These are phyloP conservation scores for Cutaneotrichosporon cutaneum DNA, from an alignment of 1,284 basidiomycete genomes.

Conservation along the genomic window DNA sequence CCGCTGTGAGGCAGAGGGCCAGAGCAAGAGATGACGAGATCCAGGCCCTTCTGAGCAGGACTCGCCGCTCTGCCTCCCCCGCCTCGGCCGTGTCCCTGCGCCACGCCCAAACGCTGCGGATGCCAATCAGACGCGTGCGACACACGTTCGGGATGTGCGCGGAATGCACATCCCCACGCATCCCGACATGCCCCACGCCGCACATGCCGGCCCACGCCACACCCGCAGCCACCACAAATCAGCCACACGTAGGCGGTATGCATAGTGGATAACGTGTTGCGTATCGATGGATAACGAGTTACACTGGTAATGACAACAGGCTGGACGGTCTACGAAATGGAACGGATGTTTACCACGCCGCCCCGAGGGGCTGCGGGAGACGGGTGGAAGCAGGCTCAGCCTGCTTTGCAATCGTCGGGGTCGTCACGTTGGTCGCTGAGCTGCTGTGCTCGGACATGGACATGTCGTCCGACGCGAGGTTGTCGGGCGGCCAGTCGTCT, in stretches of 20 bases:
- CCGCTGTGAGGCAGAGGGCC: too few species aligned
- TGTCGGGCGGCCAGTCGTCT: constrained; percentile 29
- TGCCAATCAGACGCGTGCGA: too few species aligned
- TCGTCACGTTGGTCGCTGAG: neutral
- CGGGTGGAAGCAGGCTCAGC: constrained; percentile 4
- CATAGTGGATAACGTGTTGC: constrained; percentile 5
- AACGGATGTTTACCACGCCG: constrained; percentile 3
- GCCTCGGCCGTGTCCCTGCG: too few species aligned
- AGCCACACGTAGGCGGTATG: neutral
- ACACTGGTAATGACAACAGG: constrained; percentile 12
- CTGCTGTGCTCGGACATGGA: constrained; percentile 1
- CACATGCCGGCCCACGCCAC: too few species aligned
- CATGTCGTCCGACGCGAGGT: constrained; percentile 6
- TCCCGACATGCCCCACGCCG: too few species aligned
- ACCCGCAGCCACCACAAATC: too few species aligned
- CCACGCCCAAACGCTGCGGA: too few species aligned
- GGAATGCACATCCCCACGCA: too few species aligned
- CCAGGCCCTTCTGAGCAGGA: too few species aligned
- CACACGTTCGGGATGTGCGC: too few species aligned
- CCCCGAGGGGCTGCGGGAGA: constrained; percentile 5
- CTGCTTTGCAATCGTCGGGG: constrained; percentile 4
- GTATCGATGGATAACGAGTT: neutral
- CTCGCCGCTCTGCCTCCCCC: too few species aligned
- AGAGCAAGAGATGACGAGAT: too few species aligned
- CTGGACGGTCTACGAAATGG: neutral